These are phyloP conservation scores for Thymus mandschuricus DNA, from an alignment of 257 asterid species.

Conservation along the genomic window DNA sequence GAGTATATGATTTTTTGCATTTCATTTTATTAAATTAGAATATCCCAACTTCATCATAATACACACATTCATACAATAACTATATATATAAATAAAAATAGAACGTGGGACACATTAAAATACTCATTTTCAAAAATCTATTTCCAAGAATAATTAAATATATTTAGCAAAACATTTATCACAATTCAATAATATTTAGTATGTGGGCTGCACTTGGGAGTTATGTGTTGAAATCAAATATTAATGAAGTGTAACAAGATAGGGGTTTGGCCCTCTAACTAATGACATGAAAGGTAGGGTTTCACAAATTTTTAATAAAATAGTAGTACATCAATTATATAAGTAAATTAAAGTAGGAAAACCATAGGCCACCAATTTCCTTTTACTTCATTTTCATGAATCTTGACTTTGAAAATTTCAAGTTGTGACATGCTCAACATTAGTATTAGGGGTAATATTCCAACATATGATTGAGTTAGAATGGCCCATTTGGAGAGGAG, in stretches of 20 bases:
- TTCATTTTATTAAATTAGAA: too few relatives aligned
- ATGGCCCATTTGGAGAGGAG: slow-evolving; percentile 3
- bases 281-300: slow-evolving; percentile 7
- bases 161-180: neutral
- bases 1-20: too few relatives aligned
- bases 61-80: too few relatives aligned
- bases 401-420: slow-evolving; percentile 29
- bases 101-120: too few relatives aligned
- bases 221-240: slow-evolving; percentile 20
- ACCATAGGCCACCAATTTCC: neutral
- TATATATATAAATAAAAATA: too few relatives aligned
- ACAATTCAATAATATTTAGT: neutral
- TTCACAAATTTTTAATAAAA: neutral
- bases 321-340: too few relatives aligned
- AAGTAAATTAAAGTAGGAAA: neutral
- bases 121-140: too few relatives aligned
- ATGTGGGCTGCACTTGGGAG: slow-evolving; percentile 10
- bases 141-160: too few relatives aligned
- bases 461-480: neutral
- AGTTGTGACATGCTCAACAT: slow-evolving; percentile 8
- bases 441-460: neutral
- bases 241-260: slow-evolving; percentile 17
- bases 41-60: too few relatives aligned
- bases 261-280: slow-evolving; percentile 20
- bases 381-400: slow-evolving; percentile 17